Evolutionary conservation across 257 asterid genomes (phyloP).

Genomic region (Solanum tarijense): DNA sequence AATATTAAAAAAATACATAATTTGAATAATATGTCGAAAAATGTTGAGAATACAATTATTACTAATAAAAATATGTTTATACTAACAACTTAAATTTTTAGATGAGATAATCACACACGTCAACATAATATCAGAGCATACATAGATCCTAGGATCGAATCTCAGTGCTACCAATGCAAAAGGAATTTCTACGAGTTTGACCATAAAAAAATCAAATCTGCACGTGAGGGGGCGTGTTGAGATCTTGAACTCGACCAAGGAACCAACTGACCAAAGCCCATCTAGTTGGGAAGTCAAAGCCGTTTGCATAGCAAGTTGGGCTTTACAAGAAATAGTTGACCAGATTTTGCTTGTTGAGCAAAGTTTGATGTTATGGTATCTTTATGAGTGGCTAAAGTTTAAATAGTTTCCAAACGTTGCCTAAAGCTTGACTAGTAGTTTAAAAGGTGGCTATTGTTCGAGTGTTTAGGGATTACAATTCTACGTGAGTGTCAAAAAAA

Average conservation of each 20-base stretch:
- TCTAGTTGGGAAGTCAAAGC: neutral
- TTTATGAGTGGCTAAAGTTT: neutral
- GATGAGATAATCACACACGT: neutral
- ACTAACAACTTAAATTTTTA: accelerated
- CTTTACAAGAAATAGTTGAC: neutral
- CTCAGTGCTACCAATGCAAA: too few relatives aligned
- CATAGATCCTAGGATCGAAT: too few relatives aligned
- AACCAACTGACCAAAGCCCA: neutral
- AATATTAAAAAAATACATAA: neutral
- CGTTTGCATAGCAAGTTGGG: neutral
- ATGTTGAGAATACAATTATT: neutral
- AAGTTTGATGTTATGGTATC: neutral
- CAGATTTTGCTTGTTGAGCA: neutral
- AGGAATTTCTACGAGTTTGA: too few relatives aligned
- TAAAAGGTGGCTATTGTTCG: neutral
- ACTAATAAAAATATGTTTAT: too few relatives aligned
- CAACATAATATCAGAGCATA: too few relatives aligned
- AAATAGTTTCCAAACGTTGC: neutral
- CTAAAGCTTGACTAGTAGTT: neutral
- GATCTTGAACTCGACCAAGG: neutral
- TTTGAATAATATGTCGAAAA: neutral
- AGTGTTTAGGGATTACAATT: too few relatives aligned
- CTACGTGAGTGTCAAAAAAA: accelerated
- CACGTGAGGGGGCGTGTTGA: neutral
- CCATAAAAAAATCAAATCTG: too few relatives aligned